Conservation (phyloP, 2,329 filamentous ascomycete species). For the Alternaria brassicae region DNA sequence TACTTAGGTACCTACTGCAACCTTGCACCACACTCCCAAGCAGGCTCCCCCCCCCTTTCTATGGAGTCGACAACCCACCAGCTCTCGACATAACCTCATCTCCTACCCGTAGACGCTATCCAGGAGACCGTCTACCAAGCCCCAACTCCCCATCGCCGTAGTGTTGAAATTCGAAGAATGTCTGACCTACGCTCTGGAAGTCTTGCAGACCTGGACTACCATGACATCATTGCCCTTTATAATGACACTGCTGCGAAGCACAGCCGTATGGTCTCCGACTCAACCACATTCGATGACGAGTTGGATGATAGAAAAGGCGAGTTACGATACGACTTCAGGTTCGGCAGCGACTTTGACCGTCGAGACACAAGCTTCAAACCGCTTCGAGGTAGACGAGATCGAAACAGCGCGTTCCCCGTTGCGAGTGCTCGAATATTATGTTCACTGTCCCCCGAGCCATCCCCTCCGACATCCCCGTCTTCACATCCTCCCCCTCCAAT, state of each 20-base stretch:
- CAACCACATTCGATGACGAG: neutral
- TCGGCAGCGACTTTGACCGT: neutral
- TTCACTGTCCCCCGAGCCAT: neutral
- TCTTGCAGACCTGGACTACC: neutral
- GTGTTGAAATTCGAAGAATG: neutral
- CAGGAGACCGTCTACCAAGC: neutral
- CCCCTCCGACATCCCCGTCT: neutral
- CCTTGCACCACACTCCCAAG: neutral
- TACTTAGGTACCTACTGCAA: neutral
- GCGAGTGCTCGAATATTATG: conserved; percentile 2
- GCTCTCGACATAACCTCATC: neutral
- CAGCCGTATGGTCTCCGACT: neutral
- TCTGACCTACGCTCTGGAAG: neutral
- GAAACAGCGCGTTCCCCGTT: neutral
- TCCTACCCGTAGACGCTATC: neutral
- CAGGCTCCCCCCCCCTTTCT: neutral
- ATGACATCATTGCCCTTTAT: neutral
- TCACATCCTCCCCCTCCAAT: neutral
- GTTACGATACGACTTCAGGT: neutral
- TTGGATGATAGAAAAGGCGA: neutral
- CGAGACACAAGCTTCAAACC: neutral
- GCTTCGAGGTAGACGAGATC: neutral
- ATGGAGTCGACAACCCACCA: neutral
- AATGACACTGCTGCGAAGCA: neutral
- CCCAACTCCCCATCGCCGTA: neutral